phyloP scores from a whole-genome alignment of 345 rosid species.

The Litchi chinensis region DNA sequence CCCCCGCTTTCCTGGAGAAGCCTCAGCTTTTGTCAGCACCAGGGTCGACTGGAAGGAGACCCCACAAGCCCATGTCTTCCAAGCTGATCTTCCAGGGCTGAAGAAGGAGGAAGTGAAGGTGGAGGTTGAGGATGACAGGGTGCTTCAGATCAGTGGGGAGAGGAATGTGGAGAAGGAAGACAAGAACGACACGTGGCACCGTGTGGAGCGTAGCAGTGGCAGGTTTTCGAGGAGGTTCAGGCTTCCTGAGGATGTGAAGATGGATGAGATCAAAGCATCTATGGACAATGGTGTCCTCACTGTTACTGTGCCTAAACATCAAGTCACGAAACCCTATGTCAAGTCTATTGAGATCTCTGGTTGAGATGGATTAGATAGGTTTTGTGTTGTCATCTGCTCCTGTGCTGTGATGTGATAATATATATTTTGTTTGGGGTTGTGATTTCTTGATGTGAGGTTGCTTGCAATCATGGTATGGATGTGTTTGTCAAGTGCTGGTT shows the following conservation, averaged over 20 bases:
- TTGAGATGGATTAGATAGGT: neutral
- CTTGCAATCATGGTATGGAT: neutral
- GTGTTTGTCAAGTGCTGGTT: neutral
- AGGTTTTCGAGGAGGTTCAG: conserved; percentile 15
- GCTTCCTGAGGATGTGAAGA: conserved; percentile 18
- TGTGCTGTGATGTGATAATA: no score
- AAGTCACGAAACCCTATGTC: neutral
- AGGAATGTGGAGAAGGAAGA: conserved; percentile 14
- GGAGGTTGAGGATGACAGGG: conserved; percentile 17
- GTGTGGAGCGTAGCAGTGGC: conserved; percentile 14
- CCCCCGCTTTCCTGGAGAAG: neutral
- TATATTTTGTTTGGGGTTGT: neutral
- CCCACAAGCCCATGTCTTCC: conserved; percentile 14
- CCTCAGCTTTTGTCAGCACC: conserved; percentile 15
- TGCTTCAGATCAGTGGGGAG: conserved; percentile 21
- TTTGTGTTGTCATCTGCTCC: no score
- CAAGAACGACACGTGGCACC: conserved; percentile 21
- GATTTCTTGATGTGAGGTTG: neutral
- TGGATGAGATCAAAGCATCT: conserved; percentile 11
- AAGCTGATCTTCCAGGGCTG: conserved; percentile 19
- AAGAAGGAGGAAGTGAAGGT: conserved; percentile 23
- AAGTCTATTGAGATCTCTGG: conserved; percentile 20
- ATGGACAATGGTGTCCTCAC: conserved; percentile 23
- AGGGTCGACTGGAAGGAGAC: conserved; percentile 17
- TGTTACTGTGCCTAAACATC: conserved; percentile 12